Base-by-base conservation (phyloP, 1,139 yeast species). In the Yamadazyma taylorii region DNA sequence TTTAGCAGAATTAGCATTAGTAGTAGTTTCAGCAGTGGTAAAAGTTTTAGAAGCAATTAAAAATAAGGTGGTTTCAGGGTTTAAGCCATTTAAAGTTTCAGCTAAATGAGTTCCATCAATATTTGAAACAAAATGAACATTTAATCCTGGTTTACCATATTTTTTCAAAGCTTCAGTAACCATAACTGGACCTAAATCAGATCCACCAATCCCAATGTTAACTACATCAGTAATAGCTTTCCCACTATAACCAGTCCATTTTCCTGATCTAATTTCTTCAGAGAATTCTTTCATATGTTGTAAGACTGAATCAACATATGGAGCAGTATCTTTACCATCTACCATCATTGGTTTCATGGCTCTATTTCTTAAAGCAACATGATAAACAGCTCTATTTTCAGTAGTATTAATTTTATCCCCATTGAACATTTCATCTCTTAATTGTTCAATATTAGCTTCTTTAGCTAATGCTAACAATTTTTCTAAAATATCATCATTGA, bases 161-260 rank as follows among this genome's bases (percentile, higher is more conserved):
- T 86, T 82, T 75, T 90, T 92, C 62, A 92, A 79, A 26, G 98
- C 97, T 71, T 92, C 97, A 43, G 97, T 89, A 52, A 92, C 97
- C 98, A 92, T 92, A 40, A 92, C 97, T 35, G 98, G 98, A 55
- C 98, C 98, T 57, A 92, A 78, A 66, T 92, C 98, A 22, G 97
- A 89, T 52, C 98, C 98, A 60, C 98, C 98, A 61, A 92, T 92
- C 68, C 98, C 98, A 57, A 92, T 87, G 76, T 92, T 92, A 58
- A 92, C 97, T 42, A 92, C 82, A 59, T 89, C 95, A 53, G 94
- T 85, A 66, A 92, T 92, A 53, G 75, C 69, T 77, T 89, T 89
- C 53, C 97, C 97, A 50, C 97, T 82, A 78, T 86, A 92, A 62
- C 98, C 98, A 56, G 81, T 88, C 97, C 97, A 90, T 50, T 73